Base-by-base conservation (phyloP, 1,284 basidiomycete species). In the Cystobasidiaceae sp. region DNA sequence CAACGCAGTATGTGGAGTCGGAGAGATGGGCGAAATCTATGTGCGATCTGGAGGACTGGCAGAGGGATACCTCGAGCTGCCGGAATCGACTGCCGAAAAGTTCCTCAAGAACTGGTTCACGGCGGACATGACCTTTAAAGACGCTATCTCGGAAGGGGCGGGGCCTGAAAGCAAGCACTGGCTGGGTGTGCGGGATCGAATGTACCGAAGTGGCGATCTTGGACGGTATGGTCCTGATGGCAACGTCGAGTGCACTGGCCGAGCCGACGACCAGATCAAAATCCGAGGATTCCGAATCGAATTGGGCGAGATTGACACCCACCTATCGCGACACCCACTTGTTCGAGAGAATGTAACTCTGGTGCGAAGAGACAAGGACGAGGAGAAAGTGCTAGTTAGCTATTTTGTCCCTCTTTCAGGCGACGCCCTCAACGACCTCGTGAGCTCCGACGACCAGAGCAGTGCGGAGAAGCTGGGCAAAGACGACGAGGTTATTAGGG, bases 211-310 rank as follows among this genome's bases (percentile, higher is more conserved):
- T 27, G 96, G 96, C 32, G 96, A 99, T 78, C 82, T 99, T 1
- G 96, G 96, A 2, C 85, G 96, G 15, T 98, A 98, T 79, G 81
- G 90, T 30, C 91, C 96, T 1, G 85, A 91, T 75, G 96, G 96
- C 3, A 86, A 85, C 41, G 96, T 99, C 17, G 96, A 98, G 77
- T 98, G 96, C 78, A 94, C 91, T 0, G 96, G 96, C 9, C 86
- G 96, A 52, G 93, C 93, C 4, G 96, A 99, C 76, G 96, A 98
- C 76, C 96, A 99, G 77, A 91, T 99, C 80, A 98, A 99, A 81
- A 98, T 99, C 77, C 90, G 96, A 68, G 96, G 96, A 6, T 99
- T 99, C 86, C 84, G 96, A 34, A 98, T 99, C 75, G 96, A 99
- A 79, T 83, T 98, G 5, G 94, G 94, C 19, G 96, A 99, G 79